Percentiles rank a stretch among this genome's conserved stretches.
Conservation (phyloP, 371 early-diverging fungal species). For the Apophysomyces ossiformis region DNA sequence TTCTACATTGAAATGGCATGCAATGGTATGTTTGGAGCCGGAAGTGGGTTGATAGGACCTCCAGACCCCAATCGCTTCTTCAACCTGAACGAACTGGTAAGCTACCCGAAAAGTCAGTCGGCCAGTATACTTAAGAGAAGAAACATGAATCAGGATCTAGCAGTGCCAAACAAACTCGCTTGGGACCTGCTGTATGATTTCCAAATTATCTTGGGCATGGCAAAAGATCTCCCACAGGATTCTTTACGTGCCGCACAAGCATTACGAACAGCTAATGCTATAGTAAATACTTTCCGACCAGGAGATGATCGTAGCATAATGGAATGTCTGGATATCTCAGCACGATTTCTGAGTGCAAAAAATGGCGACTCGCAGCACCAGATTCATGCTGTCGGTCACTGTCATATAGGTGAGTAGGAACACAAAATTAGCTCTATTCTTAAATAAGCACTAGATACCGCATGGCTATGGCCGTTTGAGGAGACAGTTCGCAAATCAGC, state of each 20-base stretch:
- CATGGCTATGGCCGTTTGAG: slow-evolving; percentile 82
- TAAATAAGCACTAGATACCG: slow-evolving; percentile 56
- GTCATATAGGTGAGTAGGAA: slow-evolving; percentile 33
- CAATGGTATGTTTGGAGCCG: slow-evolving; percentile 89
- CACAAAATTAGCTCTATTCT: background rate
- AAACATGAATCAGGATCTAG: slow-evolving; percentile 55
- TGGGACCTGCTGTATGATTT: slow-evolving; percentile 78
- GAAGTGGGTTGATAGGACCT: slow-evolving; percentile 61
- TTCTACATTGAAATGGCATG: slow-evolving; percentile 90
- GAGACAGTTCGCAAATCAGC: slow-evolving; percentile 94
- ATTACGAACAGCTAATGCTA: slow-evolving; percentile 78
- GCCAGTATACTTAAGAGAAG: background rate
- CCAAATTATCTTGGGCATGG: slow-evolving; percentile 79
- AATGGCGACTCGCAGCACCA: slow-evolving; percentile 43
- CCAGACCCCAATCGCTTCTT: slow-evolving; percentile 66
- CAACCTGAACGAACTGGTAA: slow-evolving; percentile 45
- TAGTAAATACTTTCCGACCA: slow-evolving; percentile 75
- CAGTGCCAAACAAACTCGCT: slow-evolving; percentile 72
- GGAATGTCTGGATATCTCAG: slow-evolving; percentile 57
- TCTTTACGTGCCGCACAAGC: slow-evolving; percentile 81
- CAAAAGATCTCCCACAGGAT: slow-evolving; percentile 73
- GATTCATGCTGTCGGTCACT: slow-evolving; percentile 41
- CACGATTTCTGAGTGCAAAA: slow-evolving; percentile 63
- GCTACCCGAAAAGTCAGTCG: background rate
- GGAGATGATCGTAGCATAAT: slow-evolving; percentile 53